Percentiles rank a stretch among this genome's conserved stretches.
These are phyloP conservation scores for Elymus sibiricus DNA, from an alignment of 176 grass and related monocot genomes.

Conservation along the genomic window DNA sequence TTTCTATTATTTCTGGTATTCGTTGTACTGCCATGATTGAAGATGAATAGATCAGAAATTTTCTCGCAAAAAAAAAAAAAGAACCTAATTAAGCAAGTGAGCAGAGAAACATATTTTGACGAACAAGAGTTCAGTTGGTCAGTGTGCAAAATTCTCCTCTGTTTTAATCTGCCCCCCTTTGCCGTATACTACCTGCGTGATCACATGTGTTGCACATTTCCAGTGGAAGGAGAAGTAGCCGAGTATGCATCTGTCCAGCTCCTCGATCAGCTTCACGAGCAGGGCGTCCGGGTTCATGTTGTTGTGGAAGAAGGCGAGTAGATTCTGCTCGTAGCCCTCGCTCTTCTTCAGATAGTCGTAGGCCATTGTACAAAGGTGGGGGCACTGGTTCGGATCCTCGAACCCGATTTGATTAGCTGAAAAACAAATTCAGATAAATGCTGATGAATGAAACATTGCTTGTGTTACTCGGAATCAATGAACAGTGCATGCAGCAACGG, in stretches of 20 bases:
- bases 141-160: neutral
- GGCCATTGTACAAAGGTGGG: slow-evolving; percentile 57
- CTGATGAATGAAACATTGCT: neutral
- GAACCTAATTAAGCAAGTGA: slow-evolving; percentile 41
- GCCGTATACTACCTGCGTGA: slow-evolving; percentile 55
- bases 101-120: neutral
- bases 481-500: neutral
- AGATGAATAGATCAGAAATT: no score
- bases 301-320: slow-evolving; percentile 78
- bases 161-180: neutral
- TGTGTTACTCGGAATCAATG: neutral
- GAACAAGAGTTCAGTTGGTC: neutral
- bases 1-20: no score
- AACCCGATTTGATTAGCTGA: slow-evolving; percentile 83
- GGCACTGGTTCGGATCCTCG: slow-evolving; percentile 53
- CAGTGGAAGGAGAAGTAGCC: slow-evolving; percentile 98
- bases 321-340: slow-evolving; percentile 64
- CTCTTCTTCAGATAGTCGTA: slow-evolving; percentile 64
- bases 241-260: slow-evolving; percentile 85
- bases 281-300: slow-evolving; percentile 57
- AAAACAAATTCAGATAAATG: neutral
- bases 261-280: slow-evolving; percentile 76
- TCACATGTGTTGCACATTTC: slow-evolving; percentile 55
- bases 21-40: no score
- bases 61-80: no score